Evolutionary conservation across 2,329 filamentous ascomycete species (phyloP), one percentile per base, ranked within the genome.

Genomic region (Ophioceras dolichostomum): DNA sequence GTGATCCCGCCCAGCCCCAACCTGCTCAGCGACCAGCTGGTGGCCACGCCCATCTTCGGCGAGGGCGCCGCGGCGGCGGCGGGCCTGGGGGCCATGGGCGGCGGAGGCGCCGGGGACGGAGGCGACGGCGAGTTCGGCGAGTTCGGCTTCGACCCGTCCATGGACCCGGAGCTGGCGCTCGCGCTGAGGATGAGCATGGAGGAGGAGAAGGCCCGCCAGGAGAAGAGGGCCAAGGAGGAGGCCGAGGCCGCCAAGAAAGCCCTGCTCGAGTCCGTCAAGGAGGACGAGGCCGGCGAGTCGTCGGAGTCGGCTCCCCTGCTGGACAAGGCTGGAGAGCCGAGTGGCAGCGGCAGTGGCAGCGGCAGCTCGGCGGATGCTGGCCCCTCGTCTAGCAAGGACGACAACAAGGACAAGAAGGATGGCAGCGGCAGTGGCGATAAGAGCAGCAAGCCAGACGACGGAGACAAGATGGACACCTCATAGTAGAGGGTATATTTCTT

Each of bases 101-200:
- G 65, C 28, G 68, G 66, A 30, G 71, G 67, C 40, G 79, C 73
- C 38, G 65, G 68, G 36, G 77, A 68, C 30, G 73, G 67, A 37
- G 64, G 64, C 31, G 70, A 71, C 47, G 73, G 71, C 39, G 76
- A 81, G 43, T 93, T 86, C 46, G 58, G 56, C 50, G 83, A 87
- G 49, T 93, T 93, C 55, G 86, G 84, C 45, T 85, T 94, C 47
- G 91, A 96, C 58, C 88, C 89, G 12, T 82, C 80, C 38, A 73
- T 88, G 52, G 91, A 98, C 55, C 91, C 91, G 4, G 91, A 98
- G 59, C 67, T 98, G 53, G 91, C 91, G 17, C 75, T 98, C 48
- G 91, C 91, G 37, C 67, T 98, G 56, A 79, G 91, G 45, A 94
- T 98, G 86, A 94, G 85, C 60, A 86, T 94, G 74, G 91, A 98